Conservation (phyloP, 176 grass and related monocot genomes). For the Triticum monococcum region DNA sequence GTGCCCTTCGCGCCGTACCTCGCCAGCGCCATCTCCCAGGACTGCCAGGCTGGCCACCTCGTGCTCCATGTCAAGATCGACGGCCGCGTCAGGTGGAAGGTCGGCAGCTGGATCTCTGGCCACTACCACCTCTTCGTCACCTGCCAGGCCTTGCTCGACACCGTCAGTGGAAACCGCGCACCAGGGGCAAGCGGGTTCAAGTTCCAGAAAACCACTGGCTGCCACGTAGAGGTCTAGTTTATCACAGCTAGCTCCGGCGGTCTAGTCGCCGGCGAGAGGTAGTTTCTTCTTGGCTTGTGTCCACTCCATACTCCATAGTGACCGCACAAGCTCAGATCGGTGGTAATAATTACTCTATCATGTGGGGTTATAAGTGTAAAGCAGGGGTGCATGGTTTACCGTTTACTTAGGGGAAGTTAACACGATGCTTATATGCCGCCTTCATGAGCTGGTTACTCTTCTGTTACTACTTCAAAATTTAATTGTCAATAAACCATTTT, state of each 20-base stretch:
- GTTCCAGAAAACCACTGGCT: constrained; percentile 54
- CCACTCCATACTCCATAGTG: not conserved
- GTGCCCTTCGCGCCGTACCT: constrained; percentile 66
- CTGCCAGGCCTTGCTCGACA: constrained; percentile 59
- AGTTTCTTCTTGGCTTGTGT: not conserved
- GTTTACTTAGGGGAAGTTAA: constrained; percentile 10
- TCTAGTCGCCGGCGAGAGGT: constrained; percentile 10
- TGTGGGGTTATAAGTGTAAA: constrained; percentile 27
- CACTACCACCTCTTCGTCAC: constrained; percentile 62
- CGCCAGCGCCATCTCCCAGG: constrained; percentile 32
- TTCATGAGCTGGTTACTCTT: not conserved
- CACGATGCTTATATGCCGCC: not conserved
- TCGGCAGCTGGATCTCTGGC: constrained; percentile 72
- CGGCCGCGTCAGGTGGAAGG: constrained; percentile 71
- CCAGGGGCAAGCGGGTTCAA: constrained; percentile 31
- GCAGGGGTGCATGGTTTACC: not conserved
- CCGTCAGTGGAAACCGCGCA: constrained; percentile 26
- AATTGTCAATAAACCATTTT: constrained; percentile 33
- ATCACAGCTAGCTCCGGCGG: constrained; percentile 16
- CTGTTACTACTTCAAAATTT: not conserved
- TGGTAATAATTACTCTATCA: constrained; percentile 13
- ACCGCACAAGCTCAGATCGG: constrained; percentile 4
- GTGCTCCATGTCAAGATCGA: constrained; percentile 61
- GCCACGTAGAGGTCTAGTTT: constrained; percentile 58
- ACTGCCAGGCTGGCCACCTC: constrained; percentile 49